Conservation (phyloP, 345 rosid species). For the Citrus inodora region DNA sequence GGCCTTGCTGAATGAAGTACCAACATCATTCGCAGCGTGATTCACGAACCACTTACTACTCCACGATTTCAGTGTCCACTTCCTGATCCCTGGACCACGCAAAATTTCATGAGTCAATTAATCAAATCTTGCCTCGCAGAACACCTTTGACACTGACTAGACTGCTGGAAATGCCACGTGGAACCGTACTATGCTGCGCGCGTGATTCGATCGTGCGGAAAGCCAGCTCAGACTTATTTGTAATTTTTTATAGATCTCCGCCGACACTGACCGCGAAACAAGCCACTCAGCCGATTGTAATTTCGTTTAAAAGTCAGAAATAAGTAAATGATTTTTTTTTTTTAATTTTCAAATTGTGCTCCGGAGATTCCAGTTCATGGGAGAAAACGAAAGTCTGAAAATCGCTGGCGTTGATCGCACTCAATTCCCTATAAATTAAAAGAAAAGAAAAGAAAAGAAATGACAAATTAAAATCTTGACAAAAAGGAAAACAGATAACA, state of each 20-base stretch:
- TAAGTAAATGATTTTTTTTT: neutral
- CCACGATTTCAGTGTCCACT: conserved; percentile 1
- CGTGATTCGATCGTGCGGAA: neutral
- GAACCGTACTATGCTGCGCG: neutral
- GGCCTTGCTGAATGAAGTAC: neutral
- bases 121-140: neutral
- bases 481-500: neutral
- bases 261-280: conserved; percentile 23
- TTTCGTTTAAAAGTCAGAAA: neutral
- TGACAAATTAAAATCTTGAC: neutral
- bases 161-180: conserved; percentile 2
- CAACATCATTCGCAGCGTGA: conserved; percentile 12
- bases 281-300: neutral
- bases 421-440: conserved; percentile 28
- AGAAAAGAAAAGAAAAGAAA: neutral
- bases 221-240: neutral
- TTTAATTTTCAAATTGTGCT: neutral
- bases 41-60: neutral
- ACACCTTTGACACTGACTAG: neutral
- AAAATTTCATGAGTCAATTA: neutral
- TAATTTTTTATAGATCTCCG: conserved; percentile 23
- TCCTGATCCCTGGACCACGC: conserved; percentile 7
- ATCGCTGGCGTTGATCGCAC: conserved; percentile 45
- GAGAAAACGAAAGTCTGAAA: conserved; percentile 13
- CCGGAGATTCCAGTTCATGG: conserved; percentile 34